Evolutionary conservation across 192 early-diverging fungal species (phyloP), one percentile per base, ranked within the genome.

Genomic region (Jimgerdemannia lactiflua): DNA sequence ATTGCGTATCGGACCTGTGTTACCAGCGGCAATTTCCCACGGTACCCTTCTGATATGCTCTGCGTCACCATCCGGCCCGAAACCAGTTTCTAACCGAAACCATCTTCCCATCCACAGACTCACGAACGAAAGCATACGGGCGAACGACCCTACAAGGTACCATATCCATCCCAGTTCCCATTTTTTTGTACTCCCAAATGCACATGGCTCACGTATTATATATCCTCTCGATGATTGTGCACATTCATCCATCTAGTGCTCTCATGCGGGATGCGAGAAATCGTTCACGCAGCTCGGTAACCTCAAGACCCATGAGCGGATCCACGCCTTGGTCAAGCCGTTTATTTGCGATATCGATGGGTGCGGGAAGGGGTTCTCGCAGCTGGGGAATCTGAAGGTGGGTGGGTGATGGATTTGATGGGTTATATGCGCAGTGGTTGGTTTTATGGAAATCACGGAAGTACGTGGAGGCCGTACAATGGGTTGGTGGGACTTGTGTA

Each of bases 231-330:
- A 71, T 44, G 29, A 41, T n/a, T n/a, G n/a, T 66, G 42, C 67
- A 72, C 19, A 10, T 72, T 72, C 9, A n/a, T n/a, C n/a, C 44
- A 4, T 44, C 11, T 40, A 70, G 78, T 95, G 92, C 70, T 80
- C 79, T 18, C 78, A 84, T 73, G 80, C 83, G 2, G 92, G 90
- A 7, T 95, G 94, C 71, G 91, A 86, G 75, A 95, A 95, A 84
- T 79, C 89, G 42, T 95, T 95, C 71, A 88, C 89, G 41, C 94
- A 94, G 86, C 88, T 91, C 74, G 92, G 92, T 4, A 94, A 95
- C 78, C 83, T 94, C 82, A 89, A 90, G 75, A 94, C 94, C 4
- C 95, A 96, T 67, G 91, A 94, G 83, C 88, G 89, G 70, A 91
- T 89, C 18, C 95, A 96, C 74, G 83, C 88, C 14, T 91, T 89